Base-by-base conservation (phyloP, 345 rosid species). In the Eucalyptus curtisii region DNA sequence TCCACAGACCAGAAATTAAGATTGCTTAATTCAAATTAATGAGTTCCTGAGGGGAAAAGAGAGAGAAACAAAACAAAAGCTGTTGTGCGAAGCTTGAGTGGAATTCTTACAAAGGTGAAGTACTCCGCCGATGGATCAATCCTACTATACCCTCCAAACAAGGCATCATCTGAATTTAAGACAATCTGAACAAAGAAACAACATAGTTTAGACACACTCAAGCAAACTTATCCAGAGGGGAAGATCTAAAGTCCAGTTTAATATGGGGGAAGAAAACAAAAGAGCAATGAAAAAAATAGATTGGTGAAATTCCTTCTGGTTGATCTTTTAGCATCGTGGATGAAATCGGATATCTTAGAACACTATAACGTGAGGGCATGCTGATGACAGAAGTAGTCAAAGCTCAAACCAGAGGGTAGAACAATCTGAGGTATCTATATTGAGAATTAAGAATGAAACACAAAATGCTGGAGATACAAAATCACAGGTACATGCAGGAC, bases 141-240 rank as follows among this genome's bases (percentile, higher is more conserved):
- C 90, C 99, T 94, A 42, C 84, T 91, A 92, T 94, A 93, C 86
- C 99, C 99, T 91, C 98, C 99, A 87, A 97, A 97, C 80, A 94
- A 90, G 44, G 94, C 49, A 88, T 93, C 92, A 91, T 97, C 99
- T 16, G 98, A 95, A 90, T 97, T 98, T 94, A 97, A 91, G 88
- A 93, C 98, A 82, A 96, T 93, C 96, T 97, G 92, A 76, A 87
- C 40, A 79, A 88, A 45, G 45, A 16, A 86, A 50, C 2, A 14
- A 86, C 47, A 37, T 37, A 30, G 8, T 76, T 76, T 20, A 76
- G 84, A 20, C 84, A 37, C 47, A 20, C 47, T 40, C 14, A 6
- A 37, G 84, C 15, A 44, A 76, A 40, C 47, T 76, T 40, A 76
- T 76, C 84, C 84, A 40, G 44, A 76, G 84, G 47, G 84, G 30